Base-by-base conservation (phyloP, 768 basidiomycete species). In the Daedaleopsis sinensis region DNA sequence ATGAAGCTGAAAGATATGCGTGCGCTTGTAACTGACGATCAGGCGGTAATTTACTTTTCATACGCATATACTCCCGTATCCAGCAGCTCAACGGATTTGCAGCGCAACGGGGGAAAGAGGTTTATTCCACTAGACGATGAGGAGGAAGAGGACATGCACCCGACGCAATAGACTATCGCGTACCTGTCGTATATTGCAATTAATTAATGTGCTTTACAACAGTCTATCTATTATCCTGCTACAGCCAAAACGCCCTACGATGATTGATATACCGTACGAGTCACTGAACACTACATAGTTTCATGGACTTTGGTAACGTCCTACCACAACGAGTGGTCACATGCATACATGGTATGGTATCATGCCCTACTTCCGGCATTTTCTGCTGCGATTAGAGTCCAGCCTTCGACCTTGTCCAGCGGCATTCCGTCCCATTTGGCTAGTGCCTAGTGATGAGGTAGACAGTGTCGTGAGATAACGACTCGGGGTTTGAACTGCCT, bases 371-470 rank as follows among this genome's bases (percentile, higher is more conserved):
- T 61, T 27, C 57, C 59, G 10, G 57, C 57, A 19, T 72, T 74
- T 65, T 82, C 79, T 2, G 76, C 76, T 0, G 72, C 66, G 57
- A 74, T 70, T 57, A 82, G 58, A 12, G 76, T 68, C 80, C 80
- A 81, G 21, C 50, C 19, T 36, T 76, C 69, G n/a, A 91, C 83
- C 27, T 88, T 84, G n/a, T 89, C 86, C 53, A 80, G 76, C 1
- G 87, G 85, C 9, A 89, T 68, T 27, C 80, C 75, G 57, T 73
- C 71, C 85, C 87, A 90, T 55, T 77, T 78, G 12, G 76, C 72
- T 53, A 55, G 57, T 18, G 50, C 52, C 56, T 56, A 27, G 16
- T 3, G 32, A 43, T 52, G 4, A 73, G 32, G 64, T 57, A 60
- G 47, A 38, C 44, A 15, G 50, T 52, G 39, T 23, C 16, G 35